Evolutionary conservation across 352 stramenopile species (phyloP), one percentile per base, ranked within the genome.

Genomic region (Ophiocytium majus): DNA sequence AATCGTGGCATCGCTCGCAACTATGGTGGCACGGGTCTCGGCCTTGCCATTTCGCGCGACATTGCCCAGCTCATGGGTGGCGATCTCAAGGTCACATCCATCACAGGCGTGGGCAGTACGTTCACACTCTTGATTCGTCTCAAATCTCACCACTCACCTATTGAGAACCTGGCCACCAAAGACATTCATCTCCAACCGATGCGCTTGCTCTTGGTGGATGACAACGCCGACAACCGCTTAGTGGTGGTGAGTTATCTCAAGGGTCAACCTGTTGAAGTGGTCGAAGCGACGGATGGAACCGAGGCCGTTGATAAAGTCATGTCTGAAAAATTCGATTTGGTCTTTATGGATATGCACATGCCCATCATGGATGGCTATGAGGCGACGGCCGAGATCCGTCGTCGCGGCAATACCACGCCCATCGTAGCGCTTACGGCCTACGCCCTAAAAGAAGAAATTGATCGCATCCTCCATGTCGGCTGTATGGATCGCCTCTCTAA

Each of bases 321-420:
- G 57, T 28, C 23, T 23, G 28, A 71, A 23, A 71, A 71, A 71
- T 71, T 23, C 28, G 57, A 71, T 71, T 28, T 71, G 19, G 28
- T 71, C 28, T 28, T 71, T 28, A 71, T 71, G 57, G 57, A 71
- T 71, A 71, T 71, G 57, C 57, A 71, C 19, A 71, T 71, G 57
- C 57, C 57, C 19, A 28, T 71, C 28, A 71, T 71, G 57, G 57
- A 71, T 71, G 57, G 57, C 28, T 71, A 71, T 28, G 57, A 23
- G 28, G 57, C 57, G 28, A 71, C 57, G 23, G 57, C 57, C 28
- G 57, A 71, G 57, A 71, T 71, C 23, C 23, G 57, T 23, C 23
- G 57, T 23, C 19, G 28, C 19, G 57, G 28, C 23, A 28, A 23
- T 23, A 71, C 23, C 19, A 71, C 28, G 23, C 57, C 57, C 57